Conservation (phyloP, 2,329 filamentous ascomycete genomes). For the Penicillium capsulatum region DNA sequence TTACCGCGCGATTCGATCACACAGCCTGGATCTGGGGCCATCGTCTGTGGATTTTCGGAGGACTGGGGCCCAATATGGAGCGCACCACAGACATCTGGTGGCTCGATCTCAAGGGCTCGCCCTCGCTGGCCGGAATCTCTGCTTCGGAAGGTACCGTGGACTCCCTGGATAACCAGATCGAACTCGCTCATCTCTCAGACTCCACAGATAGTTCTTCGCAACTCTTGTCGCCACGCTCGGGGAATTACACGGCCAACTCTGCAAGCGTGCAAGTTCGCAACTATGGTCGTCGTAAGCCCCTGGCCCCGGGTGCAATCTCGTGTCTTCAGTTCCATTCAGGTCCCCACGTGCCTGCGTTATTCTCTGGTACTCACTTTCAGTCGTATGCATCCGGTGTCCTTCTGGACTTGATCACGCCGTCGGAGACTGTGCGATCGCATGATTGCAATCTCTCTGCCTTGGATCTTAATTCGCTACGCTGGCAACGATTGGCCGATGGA, state of each 20-base stretch:
- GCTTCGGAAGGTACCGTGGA: slow-evolving; percentile 56
- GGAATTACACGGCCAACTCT: slow-evolving; percentile 68
- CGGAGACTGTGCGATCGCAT: slow-evolving; percentile 75
- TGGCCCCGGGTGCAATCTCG: slow-evolving; percentile 82
- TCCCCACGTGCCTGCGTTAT: slow-evolving; percentile 78
- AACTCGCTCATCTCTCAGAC: slow-evolving; percentile 38
- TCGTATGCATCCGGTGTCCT: slow-evolving; percentile 89
- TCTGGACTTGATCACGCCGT: slow-evolving; percentile 90
- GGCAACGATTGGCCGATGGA: slow-evolving; percentile 93
- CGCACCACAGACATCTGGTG: slow-evolving; percentile 95
- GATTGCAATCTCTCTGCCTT: slow-evolving; percentile 89
- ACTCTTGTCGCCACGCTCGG: slow-evolving; percentile 37
- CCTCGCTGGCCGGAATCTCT: slow-evolving; percentile 67
- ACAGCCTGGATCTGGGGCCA: slow-evolving; percentile 91
- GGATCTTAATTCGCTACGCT: slow-evolving; percentile 79
- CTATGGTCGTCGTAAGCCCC: slow-evolving; percentile 46
- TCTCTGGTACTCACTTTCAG: slow-evolving; percentile 90
- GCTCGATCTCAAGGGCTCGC: slow-evolving; percentile 87
- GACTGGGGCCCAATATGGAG: slow-evolving; percentile 93
- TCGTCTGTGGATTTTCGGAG: slow-evolving; percentile 93
- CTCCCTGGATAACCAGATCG: slow-evolving; percentile 30
- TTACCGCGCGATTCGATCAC: slow-evolving; percentile 92
- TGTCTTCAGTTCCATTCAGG: slow-evolving; percentile 86
- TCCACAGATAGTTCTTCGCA: slow-evolving; percentile 33
- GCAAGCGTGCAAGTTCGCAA: slow-evolving; percentile 57